phyloP scores from a whole-genome alignment of 2,329 filamentous ascomycete species.

The Purpureocillium lavendulum region DNA sequence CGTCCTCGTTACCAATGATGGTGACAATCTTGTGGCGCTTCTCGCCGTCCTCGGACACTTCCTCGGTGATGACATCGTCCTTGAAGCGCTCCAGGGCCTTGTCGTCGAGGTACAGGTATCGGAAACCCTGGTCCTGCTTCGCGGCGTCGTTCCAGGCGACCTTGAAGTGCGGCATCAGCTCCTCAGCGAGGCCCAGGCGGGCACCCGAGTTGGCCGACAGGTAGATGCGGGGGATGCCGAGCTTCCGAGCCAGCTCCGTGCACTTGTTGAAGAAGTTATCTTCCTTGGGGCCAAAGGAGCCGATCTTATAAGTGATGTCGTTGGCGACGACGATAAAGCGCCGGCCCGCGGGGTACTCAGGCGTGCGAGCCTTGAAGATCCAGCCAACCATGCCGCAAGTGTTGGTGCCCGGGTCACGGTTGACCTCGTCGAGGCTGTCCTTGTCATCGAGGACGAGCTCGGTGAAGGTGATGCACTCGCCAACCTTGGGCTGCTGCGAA shows the following conservation, averaged over 20 bases:
- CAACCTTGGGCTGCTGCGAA: conserved; percentile 73
- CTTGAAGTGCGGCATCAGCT: conserved; percentile 94
- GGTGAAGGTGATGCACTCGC: conserved; percentile 88
- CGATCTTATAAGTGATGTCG: conserved; percentile 99
- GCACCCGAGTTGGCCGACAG: conserved; percentile 98
- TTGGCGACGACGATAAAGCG: conserved; percentile 96
- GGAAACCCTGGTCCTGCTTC: conserved; percentile 84
- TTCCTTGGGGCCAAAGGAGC: conserved; percentile 92
- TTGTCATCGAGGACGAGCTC: conserved; percentile 93
- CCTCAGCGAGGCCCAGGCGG: conserved; percentile 90
- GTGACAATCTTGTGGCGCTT: conserved; percentile 90
- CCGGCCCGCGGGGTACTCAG: conserved; percentile 87
- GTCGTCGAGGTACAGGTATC: conserved; percentile 89
- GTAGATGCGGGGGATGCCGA: conserved; percentile 95
- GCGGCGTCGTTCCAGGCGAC: conserved; percentile 86
- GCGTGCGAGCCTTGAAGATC: conserved; percentile 89
- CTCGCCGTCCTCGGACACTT: conserved; percentile 78
- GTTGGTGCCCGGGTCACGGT: conserved; percentile 91
- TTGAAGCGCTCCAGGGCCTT: conserved; percentile 82
- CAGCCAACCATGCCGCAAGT: conserved; percentile 97
- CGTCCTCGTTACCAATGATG: conserved; percentile 87
- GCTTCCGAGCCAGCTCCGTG: conserved; percentile 86
- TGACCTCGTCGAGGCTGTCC: conserved; percentile 86
- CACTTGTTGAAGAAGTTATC: conserved; percentile 99
- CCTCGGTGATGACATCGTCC: conserved; percentile 68